Conservation (phyloP, 768 basidiomycete genomes). For the Suillus placidus region DNA sequence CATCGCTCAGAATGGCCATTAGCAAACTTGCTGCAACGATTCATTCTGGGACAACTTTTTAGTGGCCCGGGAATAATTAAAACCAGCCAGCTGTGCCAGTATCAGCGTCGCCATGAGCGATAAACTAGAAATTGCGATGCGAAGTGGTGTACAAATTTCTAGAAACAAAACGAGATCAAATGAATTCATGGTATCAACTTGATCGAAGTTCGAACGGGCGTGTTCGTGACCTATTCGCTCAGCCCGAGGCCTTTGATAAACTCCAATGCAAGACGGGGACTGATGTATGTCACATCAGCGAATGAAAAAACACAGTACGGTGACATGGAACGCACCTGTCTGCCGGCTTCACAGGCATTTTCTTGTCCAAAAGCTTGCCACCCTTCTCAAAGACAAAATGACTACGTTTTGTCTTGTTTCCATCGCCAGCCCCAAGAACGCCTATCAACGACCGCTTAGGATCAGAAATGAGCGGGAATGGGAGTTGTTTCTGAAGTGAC, state of each 20-base stretch:
- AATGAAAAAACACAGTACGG: neutral
- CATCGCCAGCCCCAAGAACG: conserved; percentile 78
- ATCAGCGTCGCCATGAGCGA: neutral
- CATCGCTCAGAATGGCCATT: too few species aligned
- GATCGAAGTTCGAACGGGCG: too few species aligned
- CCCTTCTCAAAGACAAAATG: conserved; percentile 95
- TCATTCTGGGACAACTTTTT: neutral
- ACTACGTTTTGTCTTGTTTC: conserved; percentile 85
- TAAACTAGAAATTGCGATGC: neutral
- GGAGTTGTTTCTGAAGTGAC: conserved; percentile 70
- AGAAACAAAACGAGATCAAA: neutral
- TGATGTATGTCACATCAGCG: conserved; percentile 25
- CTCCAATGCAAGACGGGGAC: conserved; percentile 65
- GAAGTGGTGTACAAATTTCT: neutral
- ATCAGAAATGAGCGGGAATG: conserved; percentile 87
- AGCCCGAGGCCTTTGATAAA: conserved; percentile 55
- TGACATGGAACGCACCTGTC: conserved; percentile 61
- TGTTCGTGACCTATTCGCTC: conserved; percentile 12
- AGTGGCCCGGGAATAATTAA: neutral
- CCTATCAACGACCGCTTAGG: conserved; percentile 79
- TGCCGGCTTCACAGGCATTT: conserved; percentile 81
- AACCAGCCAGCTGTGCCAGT: neutral
- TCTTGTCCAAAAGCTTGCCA: conserved; percentile 84
- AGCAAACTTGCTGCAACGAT: neutral
- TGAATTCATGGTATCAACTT: neutral